phyloP scores from a whole-genome alignment of 305 asterid genomes.

The Andrographis paniculata region DNA sequence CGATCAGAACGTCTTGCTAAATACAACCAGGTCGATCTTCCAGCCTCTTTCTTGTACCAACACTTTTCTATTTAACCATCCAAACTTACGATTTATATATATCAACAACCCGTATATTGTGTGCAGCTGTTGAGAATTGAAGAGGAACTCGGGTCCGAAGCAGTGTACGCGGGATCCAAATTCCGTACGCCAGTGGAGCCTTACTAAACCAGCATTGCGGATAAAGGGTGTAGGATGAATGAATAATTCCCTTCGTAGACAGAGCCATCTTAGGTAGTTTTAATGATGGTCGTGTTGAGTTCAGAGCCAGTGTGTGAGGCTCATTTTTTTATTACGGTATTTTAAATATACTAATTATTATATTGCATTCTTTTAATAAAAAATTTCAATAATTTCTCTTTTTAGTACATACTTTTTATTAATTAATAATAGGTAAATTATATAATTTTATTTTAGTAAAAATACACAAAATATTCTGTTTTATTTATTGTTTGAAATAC shows the following conservation, averaged over 20 bases:
- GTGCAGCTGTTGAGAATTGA: conserved; percentile 73
- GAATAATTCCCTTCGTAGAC: conserved; percentile 10
- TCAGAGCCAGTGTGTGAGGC: too few relatives aligned
- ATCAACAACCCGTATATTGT: conserved; percentile 1
- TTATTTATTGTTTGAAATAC: too few relatives aligned
- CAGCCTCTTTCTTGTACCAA: neutral
- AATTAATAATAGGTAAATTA: too few relatives aligned
- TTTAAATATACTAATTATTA: too few relatives aligned
- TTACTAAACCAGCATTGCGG: conserved; percentile 27
- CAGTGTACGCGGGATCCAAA: conserved; percentile 73
- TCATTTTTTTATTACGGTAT: too few relatives aligned
- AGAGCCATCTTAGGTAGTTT: neutral
- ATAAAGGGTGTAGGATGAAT: conserved; percentile 17
- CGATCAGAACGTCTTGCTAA: conserved; percentile 89
- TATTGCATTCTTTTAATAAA: too few relatives aligned
- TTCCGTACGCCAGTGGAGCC: conserved; percentile 86
- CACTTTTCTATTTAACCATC: neutral
- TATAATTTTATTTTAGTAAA: too few relatives aligned
- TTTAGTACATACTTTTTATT: too few relatives aligned
- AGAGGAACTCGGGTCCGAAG: conserved; percentile 78
- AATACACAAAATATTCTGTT: too few relatives aligned
- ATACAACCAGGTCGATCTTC: conserved; percentile 63
- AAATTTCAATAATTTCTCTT: too few relatives aligned
- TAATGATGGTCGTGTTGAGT: neutral
- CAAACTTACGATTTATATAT: too few relatives aligned